Evolutionary conservation across 176 grass and related monocot genomes (phyloP), one percentile per base, ranked within the genome.

Genomic region (Hsuehochloa calcarea): DNA sequence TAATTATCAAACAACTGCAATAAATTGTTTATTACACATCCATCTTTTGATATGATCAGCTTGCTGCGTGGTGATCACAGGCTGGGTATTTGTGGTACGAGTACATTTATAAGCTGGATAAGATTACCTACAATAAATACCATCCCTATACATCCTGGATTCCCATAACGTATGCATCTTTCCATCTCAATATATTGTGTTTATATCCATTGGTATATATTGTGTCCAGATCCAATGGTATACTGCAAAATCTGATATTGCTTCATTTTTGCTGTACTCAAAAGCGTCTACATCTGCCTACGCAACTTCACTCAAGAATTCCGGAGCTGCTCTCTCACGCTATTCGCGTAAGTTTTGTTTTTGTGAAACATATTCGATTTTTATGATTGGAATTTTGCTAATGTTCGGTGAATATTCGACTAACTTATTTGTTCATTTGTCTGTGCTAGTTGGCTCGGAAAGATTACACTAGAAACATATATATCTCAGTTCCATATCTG

Each of bases 121-220:
- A 86, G 80, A 75, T 96, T 82, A 89, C 96, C 29, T 99, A 99
- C 93, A 99, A 99, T 40, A 99, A 96, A 82, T 91, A 92, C 60
- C 96, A 99, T 88, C 96, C 96, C 19, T 99, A 99, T 80, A 99
- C 96, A 68, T 99, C 96, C 35, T 99, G 96, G 96, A 99, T 99
- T 65, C 96, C 93, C 39, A 99, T 99, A 85, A 96, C 93, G 93
- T 99, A 99, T 81, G 89, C 65, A 72, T 75, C 20, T 70, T 47
- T 20, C 49, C 16, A 41, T 11, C 80, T 49, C 43, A 52, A 61
- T 80, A 61, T 61, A 60, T 54, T 51, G 20, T 60, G 56, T 60
- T 26, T 61, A 61, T 61, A 25, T 25, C 23, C 23, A 5, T 27
- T 62, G 23, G 16, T 79, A 44, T 78, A 3, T 65, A 82, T 70